Evolutionary conservation across 75 land plant species (phyloP).

Genomic region (Gnetum montanum): DNA sequence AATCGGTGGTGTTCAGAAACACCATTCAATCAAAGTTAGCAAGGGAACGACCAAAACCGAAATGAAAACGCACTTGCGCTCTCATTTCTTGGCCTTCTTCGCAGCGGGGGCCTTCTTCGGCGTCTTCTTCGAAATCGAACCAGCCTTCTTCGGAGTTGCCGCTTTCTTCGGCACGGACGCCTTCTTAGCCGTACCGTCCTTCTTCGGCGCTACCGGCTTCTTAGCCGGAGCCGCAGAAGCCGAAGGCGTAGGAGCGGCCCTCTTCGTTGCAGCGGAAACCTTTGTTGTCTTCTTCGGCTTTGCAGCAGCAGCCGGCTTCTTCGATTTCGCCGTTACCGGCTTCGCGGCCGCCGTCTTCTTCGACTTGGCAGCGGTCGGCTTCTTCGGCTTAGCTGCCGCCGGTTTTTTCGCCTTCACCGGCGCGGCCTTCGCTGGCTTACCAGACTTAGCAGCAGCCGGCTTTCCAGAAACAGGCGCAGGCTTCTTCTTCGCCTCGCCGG

Average conservation of each 20-base stretch:
- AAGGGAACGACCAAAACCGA: background rate
- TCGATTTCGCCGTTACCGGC: background rate
- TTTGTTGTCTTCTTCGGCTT: background rate
- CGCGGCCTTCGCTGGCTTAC: background rate
- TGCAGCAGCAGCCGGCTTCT: slow-evolving; percentile 1
- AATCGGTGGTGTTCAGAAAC: slow-evolving; percentile 9
- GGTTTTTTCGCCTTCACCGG: too few species aligned
- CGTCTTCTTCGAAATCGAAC: background rate
- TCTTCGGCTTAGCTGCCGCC: slow-evolving; percentile 6
- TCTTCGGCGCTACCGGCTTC: background rate
- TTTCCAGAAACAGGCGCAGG: background rate
- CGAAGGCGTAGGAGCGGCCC: background rate
- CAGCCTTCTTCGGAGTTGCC: background rate
- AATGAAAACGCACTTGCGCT: background rate
- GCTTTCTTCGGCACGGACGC: background rate
- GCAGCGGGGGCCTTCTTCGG: slow-evolving; percentile 1
- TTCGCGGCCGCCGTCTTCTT: background rate
- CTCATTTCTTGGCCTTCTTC: slow-evolving; percentile 6
- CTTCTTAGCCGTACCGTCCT: background rate
- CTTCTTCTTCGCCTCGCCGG: slow-evolving; percentile 11
- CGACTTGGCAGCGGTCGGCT: slow-evolving; percentile 1
- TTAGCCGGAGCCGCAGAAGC: background rate
- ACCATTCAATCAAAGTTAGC: slow-evolving; percentile 7
- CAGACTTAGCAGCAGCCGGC: background rate
- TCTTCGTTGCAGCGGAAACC: background rate